These are phyloP conservation scores for Arxiozyma slooffiae DNA, from an alignment of 1,139 yeast genomes.

Conservation along the genomic window DNA sequence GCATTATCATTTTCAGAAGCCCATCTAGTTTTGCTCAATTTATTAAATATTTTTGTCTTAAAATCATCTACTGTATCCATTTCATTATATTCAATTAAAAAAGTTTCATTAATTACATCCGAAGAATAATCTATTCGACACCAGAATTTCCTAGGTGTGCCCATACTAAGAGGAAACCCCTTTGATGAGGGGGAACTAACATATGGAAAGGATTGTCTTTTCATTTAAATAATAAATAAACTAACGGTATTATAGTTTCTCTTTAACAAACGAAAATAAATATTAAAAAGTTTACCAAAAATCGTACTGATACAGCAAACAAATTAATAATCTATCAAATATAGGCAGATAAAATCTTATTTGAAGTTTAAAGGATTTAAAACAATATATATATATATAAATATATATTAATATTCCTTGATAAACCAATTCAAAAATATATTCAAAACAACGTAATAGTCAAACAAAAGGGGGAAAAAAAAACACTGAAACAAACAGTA, in stretches of 20 bases:
- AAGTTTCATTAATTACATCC: conserved; percentile 19
- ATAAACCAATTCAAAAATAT: not conserved
- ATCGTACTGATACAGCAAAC: not conserved
- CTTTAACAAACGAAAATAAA: not conserved
- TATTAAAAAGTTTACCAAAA: too few species aligned
- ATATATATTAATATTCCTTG: not conserved
- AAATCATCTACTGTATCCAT: conserved; percentile 27
- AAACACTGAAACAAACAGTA: not conserved
- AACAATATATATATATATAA: not conserved
- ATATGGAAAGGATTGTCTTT: conserved; percentile 2
- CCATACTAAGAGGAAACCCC: conserved; percentile 4
- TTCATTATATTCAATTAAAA: conserved; percentile 20
- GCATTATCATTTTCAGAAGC: conserved; percentile 20
- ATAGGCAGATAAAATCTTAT: not conserved
- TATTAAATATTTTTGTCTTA: conserved; percentile 20
- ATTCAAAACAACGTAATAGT: too few species aligned
- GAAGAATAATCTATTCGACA: conserved; percentile 15
- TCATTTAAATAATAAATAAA: not conserved
- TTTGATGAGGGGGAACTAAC: conserved; percentile 2
- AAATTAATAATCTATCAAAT: not conserved
- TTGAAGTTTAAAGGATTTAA: not conserved
- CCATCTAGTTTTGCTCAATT: conserved; percentile 20
- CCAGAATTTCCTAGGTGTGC: conserved; percentile 16
- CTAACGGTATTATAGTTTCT: not conserved
- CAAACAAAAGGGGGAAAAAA: not conserved